These are phyloP conservation scores for Pichia sp. DNA, from an alignment of 1,139 yeast species.

Conservation along the genomic window DNA sequence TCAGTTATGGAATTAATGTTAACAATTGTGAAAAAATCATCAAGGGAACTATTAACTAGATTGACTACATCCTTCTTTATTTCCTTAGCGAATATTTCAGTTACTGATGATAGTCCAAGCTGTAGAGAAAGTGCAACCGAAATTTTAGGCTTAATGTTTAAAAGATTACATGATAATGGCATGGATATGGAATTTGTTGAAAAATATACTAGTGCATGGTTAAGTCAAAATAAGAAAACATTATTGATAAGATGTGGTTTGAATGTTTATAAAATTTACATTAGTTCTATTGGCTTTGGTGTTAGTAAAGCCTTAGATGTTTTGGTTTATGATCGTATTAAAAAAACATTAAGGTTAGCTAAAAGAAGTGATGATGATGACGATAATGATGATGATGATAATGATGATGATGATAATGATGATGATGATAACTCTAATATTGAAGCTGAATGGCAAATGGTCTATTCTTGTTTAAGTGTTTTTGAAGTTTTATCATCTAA, in stretches of 20 bases:
- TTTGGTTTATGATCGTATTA: slow-evolving; percentile 26
- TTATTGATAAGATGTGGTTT: slow-evolving; percentile 71
- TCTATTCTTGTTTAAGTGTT: slow-evolving; percentile 60
- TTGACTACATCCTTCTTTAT: slow-evolving; percentile 75
- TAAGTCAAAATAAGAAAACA: slow-evolving; percentile 47
- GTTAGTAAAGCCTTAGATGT: slow-evolving; percentile 33
- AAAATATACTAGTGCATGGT: slow-evolving; percentile 63
- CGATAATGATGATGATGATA: slow-evolving; percentile 32
- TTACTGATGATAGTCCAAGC: slow-evolving; percentile 71
- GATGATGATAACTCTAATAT: background rate
- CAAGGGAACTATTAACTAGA: slow-evolving; percentile 53
- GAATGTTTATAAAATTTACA: slow-evolving; percentile 60
- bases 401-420: slow-evolving; percentile 19
- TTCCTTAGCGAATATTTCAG: slow-evolving; percentile 69
- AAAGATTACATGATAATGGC: slow-evolving; percentile 36
- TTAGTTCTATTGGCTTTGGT: slow-evolving; percentile 45
- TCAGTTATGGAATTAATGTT: slow-evolving; percentile 87
- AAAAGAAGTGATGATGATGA: slow-evolving; percentile 32
- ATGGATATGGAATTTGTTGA: slow-evolving; percentile 43
- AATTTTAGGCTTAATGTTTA: slow-evolving; percentile 52
- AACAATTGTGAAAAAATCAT: slow-evolving; percentile 61
- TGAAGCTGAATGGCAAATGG: slow-evolving; percentile 61
- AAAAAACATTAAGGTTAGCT: slow-evolving; percentile 30
- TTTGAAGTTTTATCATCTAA: slow-evolving; percentile 38
- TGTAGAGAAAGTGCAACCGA: slow-evolving; percentile 83